Conservation (phyloP, 345 rosid genomes). For the Psidium guajava region DNA sequence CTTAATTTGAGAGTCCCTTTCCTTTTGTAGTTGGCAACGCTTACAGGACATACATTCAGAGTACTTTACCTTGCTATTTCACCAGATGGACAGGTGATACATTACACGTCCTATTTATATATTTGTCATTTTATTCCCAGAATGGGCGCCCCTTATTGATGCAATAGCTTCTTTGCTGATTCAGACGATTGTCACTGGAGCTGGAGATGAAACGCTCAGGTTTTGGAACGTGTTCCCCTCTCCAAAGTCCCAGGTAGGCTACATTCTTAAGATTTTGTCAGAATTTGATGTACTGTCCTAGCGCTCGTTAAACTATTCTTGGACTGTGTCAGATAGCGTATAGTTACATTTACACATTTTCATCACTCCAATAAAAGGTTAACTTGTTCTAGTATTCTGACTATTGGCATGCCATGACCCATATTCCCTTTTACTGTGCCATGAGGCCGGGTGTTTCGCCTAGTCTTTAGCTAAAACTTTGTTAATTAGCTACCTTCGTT, state of each 20-base stretch:
- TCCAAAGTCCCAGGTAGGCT: slow-evolving; percentile 77
- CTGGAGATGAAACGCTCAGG: slow-evolving; percentile 95
- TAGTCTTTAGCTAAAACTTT: not conserved
- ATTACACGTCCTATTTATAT: not conserved
- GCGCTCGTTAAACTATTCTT: not conserved
- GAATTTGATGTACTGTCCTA: not conserved
- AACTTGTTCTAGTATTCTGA: not conserved
- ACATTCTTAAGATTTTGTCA: not conserved
- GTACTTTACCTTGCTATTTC: slow-evolving; percentile 99
- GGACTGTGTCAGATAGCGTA: not conserved
- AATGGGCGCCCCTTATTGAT: not conserved
- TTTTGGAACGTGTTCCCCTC: slow-evolving; percentile 99
- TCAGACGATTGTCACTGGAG: slow-evolving; percentile 98
- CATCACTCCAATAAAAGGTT: not conserved
- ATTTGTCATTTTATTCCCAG: not conserved
- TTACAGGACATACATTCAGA: slow-evolving; percentile 84
- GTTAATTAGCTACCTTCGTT: not conserved
- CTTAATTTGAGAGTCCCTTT: slow-evolving; percentile 2
- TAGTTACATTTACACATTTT: not conserved
- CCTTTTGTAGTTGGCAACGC: slow-evolving; percentile 76
- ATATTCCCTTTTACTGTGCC: not conserved
- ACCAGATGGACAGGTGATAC: slow-evolving; percentile 94
- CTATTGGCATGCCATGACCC: not conserved
- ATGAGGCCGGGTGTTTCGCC: not conserved
- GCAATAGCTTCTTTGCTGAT: not conserved